Conservation (phyloP, 495 filamentous ascomycete genomes). For the Zalerion maritima region DNA sequence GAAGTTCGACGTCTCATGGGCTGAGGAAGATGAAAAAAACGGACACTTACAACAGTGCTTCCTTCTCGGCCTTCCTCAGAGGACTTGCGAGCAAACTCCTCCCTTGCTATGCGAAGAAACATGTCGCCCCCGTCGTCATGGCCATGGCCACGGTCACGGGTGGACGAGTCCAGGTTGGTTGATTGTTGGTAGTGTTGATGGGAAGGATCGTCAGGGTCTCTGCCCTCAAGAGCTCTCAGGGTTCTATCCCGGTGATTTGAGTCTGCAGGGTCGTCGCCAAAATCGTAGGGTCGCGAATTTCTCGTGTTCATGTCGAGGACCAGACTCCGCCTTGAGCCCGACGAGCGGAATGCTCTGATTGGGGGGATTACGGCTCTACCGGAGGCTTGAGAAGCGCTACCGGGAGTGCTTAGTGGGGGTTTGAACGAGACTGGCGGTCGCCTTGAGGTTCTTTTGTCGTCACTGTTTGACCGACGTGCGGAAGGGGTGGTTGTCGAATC, state of each 20-base stretch:
- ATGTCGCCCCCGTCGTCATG: conserved; percentile 36
- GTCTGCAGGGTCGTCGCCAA: conserved; percentile 21
- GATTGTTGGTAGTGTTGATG: conserved; percentile 22
- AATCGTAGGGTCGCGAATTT: conserved; percentile 16
- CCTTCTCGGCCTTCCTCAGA: conserved; percentile 16
- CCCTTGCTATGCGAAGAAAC: conserved; percentile 37
- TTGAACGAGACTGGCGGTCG: conserved; percentile 31
- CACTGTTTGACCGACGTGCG: too few species aligned
- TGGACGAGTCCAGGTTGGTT: conserved; percentile 25
- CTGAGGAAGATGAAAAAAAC: conserved; percentile 2
- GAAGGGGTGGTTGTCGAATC: too few species aligned
- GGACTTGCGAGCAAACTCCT: conserved; percentile 25
- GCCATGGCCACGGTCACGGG: conserved; percentile 22
- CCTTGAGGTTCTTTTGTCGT: too few species aligned
- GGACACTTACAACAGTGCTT: conserved; percentile 25
- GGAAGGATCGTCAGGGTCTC: conserved; percentile 19
- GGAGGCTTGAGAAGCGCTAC: conserved; percentile 16
- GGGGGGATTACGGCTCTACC: conserved; percentile 24
- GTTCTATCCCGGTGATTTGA: conserved; percentile 33
- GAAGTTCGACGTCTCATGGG: background rate
- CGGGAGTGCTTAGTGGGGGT: conserved; percentile 14
- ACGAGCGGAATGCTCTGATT: conserved; percentile 35
- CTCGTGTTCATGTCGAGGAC: conserved; percentile 31
- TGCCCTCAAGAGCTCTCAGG: conserved; percentile 34
- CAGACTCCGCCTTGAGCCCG: conserved; percentile 32